Base-by-base conservation (phyloP, 169 alveolate species). In the Cryptosporidium baileyi region DNA sequence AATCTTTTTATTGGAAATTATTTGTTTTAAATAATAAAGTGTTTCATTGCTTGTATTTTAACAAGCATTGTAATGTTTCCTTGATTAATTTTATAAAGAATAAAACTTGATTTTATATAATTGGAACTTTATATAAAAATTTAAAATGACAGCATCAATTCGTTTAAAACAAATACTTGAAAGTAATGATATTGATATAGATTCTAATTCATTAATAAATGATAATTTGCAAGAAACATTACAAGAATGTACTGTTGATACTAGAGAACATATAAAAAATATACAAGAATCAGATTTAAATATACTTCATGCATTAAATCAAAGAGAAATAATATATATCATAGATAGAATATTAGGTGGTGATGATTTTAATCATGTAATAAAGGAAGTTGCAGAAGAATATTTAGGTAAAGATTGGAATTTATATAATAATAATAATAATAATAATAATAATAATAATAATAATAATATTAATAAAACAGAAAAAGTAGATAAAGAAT, bases 141-240 rank as follows among this genome's bases (percentile, higher is more conserved):
- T 65, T 65, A 9, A 9, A 65, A 74, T 74, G 85, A 74, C 74
- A 22, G 85, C 67, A 28, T 74, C 67, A 61, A 89, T 80, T 13
- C 51, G 89, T 43, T 80, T 89, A 52, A 89, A 89, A 36, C 62
- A 89, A 38, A 89, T 89, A 51, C 67, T 89, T 44, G 93, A 89
- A 32, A 88, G 74, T 44, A 82, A 80, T 30, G 82, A 80, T 51
- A 80, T 15, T 24, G 89, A 74, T 45, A 2, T 22, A 19, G 90
- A 34, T 45, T 8, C 57, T 4, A 32, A 40, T 3, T 74, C 36
- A 11, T 51, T 11, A 13, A 52, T 26, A 11, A 52, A n/a, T 7
- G 74, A 54, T 7, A 44, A 30, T 24, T 19, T 24, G 34, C 88
- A 81, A n/a, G 82, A 67, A 2, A 52, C 88, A 24, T 54, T 67